These are phyloP conservation scores for Neohortaea acidophila DNA, from an alignment of 495 filamentous ascomycete species.

Conservation along the genomic window DNA sequence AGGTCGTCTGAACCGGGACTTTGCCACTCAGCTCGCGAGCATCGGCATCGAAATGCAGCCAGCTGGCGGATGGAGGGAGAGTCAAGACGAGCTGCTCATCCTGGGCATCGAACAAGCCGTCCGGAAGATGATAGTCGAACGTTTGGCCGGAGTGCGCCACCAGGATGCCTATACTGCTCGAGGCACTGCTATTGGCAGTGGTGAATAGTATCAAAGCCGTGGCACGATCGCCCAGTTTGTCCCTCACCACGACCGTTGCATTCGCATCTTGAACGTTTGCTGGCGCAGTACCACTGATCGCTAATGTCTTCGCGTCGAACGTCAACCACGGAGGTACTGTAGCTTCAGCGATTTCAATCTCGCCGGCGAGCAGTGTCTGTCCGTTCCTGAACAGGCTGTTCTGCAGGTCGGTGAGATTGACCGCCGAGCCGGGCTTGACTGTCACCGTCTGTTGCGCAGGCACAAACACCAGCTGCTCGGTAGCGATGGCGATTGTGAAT, in stretches of 20 bases:
- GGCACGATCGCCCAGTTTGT: conserved; percentile 48
- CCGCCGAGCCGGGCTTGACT: conserved; percentile 36
- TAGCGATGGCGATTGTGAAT: conserved; percentile 57
- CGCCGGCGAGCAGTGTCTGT: conserved; percentile 29
- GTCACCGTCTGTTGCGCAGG: conserved; percentile 42
- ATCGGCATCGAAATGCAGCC: conserved; percentile 50
- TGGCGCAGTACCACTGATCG: conserved; percentile 50
- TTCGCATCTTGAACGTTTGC: conserved; percentile 39
- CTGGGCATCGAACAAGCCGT: conserved; percentile 36
- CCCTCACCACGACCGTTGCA: conserved; percentile 49
- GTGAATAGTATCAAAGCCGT: conserved; percentile 42
- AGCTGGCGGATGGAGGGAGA: conserved; percentile 38
- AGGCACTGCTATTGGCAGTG: conserved; percentile 26
- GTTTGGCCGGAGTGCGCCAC: conserved; percentile 46
- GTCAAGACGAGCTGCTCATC: conserved; percentile 41
- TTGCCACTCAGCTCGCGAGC: conserved; percentile 45
- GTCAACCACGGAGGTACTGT: conserved; percentile 54
- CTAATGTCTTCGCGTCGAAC: conserved; percentile 46
- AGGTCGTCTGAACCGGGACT: conserved; percentile 37
- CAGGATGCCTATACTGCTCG: conserved; percentile 28
- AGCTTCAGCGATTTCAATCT: conserved; percentile 33
- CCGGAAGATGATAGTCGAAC: conserved; percentile 49
- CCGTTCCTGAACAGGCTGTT: conserved; percentile 49
- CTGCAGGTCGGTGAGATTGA: conserved; percentile 41
- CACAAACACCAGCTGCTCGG: conserved; percentile 49